Percentiles rank a stretch among this genome's conserved stretches.
These are phyloP conservation scores for Tolypocladium tundrense DNA, from an alignment of 2,329 filamentous ascomycete genomes.

Conservation along the genomic window DNA sequence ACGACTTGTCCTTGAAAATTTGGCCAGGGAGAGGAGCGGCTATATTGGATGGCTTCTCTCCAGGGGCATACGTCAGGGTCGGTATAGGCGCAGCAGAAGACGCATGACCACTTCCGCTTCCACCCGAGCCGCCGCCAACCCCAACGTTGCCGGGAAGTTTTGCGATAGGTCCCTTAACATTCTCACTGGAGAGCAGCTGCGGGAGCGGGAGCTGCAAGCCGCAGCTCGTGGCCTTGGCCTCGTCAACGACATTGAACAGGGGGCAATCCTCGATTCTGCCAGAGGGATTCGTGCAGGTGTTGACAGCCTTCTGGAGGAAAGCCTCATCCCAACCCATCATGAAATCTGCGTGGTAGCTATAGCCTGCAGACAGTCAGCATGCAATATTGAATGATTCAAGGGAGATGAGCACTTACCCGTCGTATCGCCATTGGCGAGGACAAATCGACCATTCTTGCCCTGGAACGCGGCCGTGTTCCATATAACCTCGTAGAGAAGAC, in stretches of 20 bases:
- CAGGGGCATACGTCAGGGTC: constrained; percentile 26
- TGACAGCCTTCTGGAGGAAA: constrained; percentile 61
- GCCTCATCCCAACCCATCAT: constrained; percentile 64
- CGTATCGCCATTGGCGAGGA: constrained; percentile 68
- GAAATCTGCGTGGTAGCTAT: constrained; percentile 71
- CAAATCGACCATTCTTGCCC: constrained; percentile 55
- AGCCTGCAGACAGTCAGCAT: constrained; percentile 35
- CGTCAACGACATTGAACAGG: constrained; percentile 59
- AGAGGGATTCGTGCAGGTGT: constrained; percentile 61
- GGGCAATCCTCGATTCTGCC: constrained; percentile 65
- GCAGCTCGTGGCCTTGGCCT: constrained; percentile 50
- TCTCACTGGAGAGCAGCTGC: constrained; percentile 41
- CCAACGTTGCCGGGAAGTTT: constrained; percentile 51
- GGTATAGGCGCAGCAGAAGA: constrained; percentile 6
- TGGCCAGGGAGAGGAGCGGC: constrained; percentile 29
- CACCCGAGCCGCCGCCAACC: background rate
- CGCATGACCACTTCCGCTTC: constrained; percentile 10
- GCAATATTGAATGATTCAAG: background rate
- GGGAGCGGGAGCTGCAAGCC: constrained; percentile 46
- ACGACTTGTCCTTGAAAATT: constrained; percentile 27
- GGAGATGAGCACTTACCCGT: constrained; percentile 41
- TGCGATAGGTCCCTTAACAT: constrained; percentile 43
- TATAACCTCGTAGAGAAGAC: constrained; percentile 79
- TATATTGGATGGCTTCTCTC: constrained; percentile 18
- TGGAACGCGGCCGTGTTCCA: constrained; percentile 62